Conservation (phyloP, 176 grass and related monocot species). For the Phyllostachys edulis region DNA sequence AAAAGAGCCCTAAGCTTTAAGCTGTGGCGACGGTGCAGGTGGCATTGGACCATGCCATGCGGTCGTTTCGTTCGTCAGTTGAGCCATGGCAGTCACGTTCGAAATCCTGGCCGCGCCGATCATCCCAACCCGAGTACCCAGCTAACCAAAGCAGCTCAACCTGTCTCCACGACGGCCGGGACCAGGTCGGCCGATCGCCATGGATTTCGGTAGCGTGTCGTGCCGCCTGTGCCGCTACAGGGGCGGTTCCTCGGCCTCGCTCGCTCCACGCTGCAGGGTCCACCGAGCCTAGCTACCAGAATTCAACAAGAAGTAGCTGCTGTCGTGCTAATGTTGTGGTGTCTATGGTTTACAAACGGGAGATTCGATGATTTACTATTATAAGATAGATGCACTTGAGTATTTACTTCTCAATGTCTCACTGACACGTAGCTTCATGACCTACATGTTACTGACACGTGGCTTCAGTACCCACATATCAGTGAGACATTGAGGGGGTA, state of each 20-base stretch:
- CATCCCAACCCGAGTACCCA: not conserved
- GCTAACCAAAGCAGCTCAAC: not conserved
- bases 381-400: no score
- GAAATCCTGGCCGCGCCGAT: not conserved
- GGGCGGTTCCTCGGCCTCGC: not conserved
- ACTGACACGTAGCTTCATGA: no score
- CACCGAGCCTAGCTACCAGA: not conserved
- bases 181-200: not conserved
- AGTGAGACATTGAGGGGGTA: no score
- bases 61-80: not conserved
- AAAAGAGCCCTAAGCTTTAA: no score
- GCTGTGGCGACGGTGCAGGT: not conserved
- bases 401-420: no score
- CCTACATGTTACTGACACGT: no score
- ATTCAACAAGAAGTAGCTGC: not conserved
- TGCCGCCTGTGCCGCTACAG: not conserved
- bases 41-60: not conserved
- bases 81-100: not conserved
- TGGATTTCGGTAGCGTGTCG: not conserved
- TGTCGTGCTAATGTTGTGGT: no score
- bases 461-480: no score
- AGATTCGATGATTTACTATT: no score
- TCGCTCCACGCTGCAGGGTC: not conserved
- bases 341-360: no score
- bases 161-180: not conserved